Conservation (phyloP, 768 basidiomycete species). For the Lyophyllum shimeji region DNA sequence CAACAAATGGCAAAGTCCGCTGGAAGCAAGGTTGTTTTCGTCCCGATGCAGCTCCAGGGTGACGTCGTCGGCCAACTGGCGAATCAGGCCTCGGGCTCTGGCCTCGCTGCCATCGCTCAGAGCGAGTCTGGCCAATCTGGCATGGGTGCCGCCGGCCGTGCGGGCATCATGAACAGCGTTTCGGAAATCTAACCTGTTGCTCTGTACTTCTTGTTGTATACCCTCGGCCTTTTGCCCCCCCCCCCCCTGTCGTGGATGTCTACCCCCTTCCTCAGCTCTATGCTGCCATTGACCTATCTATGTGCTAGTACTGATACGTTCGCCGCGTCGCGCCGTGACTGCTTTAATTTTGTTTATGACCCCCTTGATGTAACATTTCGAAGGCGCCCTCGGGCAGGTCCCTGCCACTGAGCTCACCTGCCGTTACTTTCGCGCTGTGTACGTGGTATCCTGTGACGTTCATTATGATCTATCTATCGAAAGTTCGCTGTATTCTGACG, state of each 20-base stretch:
- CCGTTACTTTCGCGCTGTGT: neutral
- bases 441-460: neutral
- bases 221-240: neutral
- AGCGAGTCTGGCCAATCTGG: conserved; percentile 40
- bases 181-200: conserved; percentile 36
- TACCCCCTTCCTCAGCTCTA: neutral
- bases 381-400: neutral
- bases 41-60: conserved; percentile 87
- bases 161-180: conserved; percentile 53
- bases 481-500: neutral
- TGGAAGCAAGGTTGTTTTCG: conserved; percentile 91
- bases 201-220: neutral
- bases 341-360: neutral
- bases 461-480: no score
- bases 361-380: conserved; percentile 2
- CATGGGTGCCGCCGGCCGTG: conserved; percentile 43
- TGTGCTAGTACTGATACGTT: conserved; percentile 3
- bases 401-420: neutral
- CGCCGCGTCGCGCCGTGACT: neutral
- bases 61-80: conserved; percentile 59
- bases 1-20: conserved; percentile 93
- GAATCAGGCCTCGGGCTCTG: conserved; percentile 26
- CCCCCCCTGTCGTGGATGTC: neutral
- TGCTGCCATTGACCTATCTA: neutral
- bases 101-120: conserved; percentile 26